Base-by-base conservation (phyloP, 805 yeast genomes). In the Lachancea lanzarotensis region DNA sequence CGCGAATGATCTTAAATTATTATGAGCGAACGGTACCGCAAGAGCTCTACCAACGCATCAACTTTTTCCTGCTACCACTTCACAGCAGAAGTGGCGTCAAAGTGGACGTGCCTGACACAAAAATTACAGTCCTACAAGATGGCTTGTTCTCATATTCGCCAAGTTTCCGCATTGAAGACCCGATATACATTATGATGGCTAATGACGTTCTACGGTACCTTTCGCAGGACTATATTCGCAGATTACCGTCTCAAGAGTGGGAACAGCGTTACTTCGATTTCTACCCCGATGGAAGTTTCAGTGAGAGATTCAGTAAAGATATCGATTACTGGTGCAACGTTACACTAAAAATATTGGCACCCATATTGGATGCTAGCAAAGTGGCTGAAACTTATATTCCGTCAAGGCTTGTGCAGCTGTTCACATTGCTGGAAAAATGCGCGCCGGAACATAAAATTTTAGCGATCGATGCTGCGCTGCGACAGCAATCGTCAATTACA, bases 391-490 rank as follows among this genome's bases (percentile, higher is more conserved):
- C 49, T 3, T 50, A 49, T 43, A 52, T 62, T 10, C 65, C 67
- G 8, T 54, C 63, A 17, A 49, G 61, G 38, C 46, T 60, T 16
- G 49, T 60, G 13, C 57, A 57, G 38, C 43, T 62, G 16, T 53
- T 62, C 27, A 49, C 48, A n/a, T 41, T 54, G 18, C 44, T 61
- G 30, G 48, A 52, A 33, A 37, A 36, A 3, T 45, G 51, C 37
- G 52, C 57, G 8, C 65, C 65, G 5, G 59, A 55, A 34, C 55
- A 59, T 42, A 50, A 52, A 26, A 38, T 62, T 2, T 52, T 62
- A 33, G 54, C 57, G 16, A 43, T 62, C 13, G 67, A 62, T 41
- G 38, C 43, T 3, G 36, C 35, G 13, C 34, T 11, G 18, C 16
- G 35, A 30, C 17, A n/a, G 4, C 18, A 11, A 7, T 29, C 25